Evolutionary conservation across 768 basidiomycete species (phyloP), one percentile per base, ranked within the genome.

Genomic region (Pleurotus platypus): DNA sequence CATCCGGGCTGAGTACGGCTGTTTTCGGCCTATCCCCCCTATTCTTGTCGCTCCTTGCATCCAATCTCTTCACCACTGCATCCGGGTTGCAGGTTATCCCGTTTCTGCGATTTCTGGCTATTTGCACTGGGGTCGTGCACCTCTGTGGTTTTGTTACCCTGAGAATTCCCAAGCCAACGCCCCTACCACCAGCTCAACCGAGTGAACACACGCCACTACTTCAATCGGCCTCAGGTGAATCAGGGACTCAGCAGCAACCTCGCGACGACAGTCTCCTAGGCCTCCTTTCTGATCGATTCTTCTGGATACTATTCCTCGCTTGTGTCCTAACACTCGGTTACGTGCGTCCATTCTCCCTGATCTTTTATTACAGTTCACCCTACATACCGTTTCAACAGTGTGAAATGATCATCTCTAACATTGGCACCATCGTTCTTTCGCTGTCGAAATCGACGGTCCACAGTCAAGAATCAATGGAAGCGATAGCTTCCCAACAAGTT

Each of bases 321-420:
- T 30, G 59, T 24, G 18, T 59, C 4, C 11, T 57, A 43, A 62
- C 57, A 6, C 55, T 62, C 7, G 61, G 61, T 42, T 48, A 48
- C 20, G 61, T 62, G 22, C 50, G 61, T n/a, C 12, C 35, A 49
- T 51, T 40, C 9, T 13, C 49, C 24, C 18, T 16, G 24, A n/a
- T 49, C 46, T 16, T 46, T 45, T 20, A 26, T 46, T n/a, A 16
- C 38, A 22, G 18, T 22, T 46, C 42, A 47, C 24, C 5, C 24
- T 26, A 26, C 45, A 20, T 58, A 49, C 42, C 56, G 37, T 3
- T 57, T 45, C 40, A 15, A 5, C 55, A 90, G 87, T 82, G 80
- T 46, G 90, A 92, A 68, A 92, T 90, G 89, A 77, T 93, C 18
- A 84, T 92, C 16, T 86, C 89, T 16, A 93, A 91, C 63, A 85